Base-by-base conservation (phyloP, 2,329 filamentous ascomycete genomes). In the Beauveria rudraprayagi region DNA sequence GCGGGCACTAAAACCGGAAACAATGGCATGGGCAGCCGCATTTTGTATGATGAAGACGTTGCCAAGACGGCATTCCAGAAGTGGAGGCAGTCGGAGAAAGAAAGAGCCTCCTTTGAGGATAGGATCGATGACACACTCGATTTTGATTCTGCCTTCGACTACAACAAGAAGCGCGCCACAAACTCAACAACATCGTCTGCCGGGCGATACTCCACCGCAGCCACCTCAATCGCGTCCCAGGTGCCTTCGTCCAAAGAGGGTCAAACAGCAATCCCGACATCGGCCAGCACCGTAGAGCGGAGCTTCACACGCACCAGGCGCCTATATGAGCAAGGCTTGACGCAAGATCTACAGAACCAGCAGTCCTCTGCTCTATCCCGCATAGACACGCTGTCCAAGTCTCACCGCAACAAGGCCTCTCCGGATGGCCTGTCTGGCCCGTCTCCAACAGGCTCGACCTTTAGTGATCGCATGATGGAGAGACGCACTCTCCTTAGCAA, bases 31-130 rank as follows among this genome's bases (percentile, higher is more conserved):
- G 77, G 79, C 51, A 89, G 90, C 83, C 26, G 87, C 84, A 65
- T 86, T 0, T 73, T 96, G 2, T 97, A 97, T 69, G 92, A 95
- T 28, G 87, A 94, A 66, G 94, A 99, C 72, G 83, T 97, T 19
- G 84, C 87, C 28, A 77, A 88, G 72, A 96, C 92, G 2, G 82
- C 90, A 9, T 97, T 96, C 69, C 92, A 96, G 68, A 89, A 84
- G 69, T 84, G 90, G 76, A 82, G 87, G 61, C 80, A 81, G 63
- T 75, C 80, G 26, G 84, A 89, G 64, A 84, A 77, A 69, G 83
- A 87, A 62, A 82, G 77, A 66, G 76, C 75, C 58, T 71, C 74
- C 2, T 67, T 72, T 6, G 76, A 77, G 5, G 76, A 78, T 11
- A 60, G 69, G 76, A 30, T 28, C 1, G 48, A 52, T 24, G 70